Evolutionary conservation across 305 asterid species (phyloP).

Genomic region (Rubia tinctorum): DNA sequence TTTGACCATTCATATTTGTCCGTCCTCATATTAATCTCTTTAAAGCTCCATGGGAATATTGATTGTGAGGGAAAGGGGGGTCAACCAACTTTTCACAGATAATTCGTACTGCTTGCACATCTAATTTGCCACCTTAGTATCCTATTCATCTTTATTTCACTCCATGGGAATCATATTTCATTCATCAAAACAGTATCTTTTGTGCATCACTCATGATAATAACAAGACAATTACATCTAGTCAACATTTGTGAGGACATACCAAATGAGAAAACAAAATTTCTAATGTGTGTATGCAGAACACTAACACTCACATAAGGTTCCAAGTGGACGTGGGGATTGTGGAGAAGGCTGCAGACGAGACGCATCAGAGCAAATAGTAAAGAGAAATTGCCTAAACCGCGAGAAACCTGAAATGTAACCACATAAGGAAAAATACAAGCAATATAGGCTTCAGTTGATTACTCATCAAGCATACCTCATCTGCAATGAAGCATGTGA

Average conservation of each 20-base stretch:
- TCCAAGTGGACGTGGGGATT: slow-evolving; percentile 87
- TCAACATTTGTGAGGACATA: background rate
- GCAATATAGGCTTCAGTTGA: background rate
- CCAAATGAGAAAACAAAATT: background rate
- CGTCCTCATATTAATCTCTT: too few relatives aligned
- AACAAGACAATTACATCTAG: background rate
- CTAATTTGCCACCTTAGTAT: background rate
- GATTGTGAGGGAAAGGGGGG: background rate
- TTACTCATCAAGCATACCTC: slow-evolving; percentile 49
- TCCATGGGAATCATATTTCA: background rate
- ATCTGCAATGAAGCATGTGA: slow-evolving; percentile 86
- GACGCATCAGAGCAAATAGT: slow-evolving; percentile 96
- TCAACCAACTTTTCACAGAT: background rate
- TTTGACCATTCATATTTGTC: background rate
- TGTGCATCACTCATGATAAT: background rate
- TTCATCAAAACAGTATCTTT: background rate
- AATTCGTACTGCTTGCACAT: background rate
- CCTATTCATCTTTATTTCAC: background rate
- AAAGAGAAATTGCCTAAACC: slow-evolving; percentile 64
- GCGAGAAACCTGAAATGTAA: slow-evolving; percentile 61
- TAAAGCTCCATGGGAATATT: too few relatives aligned
- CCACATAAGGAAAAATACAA: background rate
- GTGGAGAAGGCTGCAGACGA: slow-evolving; percentile 91
- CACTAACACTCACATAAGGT: slow-evolving; percentile 81
- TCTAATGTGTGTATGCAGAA: slow-evolving; percentile 6